These are phyloP conservation scores for Dothiorella sarmentorum DNA, from an alignment of 2,329 filamentous ascomycete species.

Conservation along the genomic window DNA sequence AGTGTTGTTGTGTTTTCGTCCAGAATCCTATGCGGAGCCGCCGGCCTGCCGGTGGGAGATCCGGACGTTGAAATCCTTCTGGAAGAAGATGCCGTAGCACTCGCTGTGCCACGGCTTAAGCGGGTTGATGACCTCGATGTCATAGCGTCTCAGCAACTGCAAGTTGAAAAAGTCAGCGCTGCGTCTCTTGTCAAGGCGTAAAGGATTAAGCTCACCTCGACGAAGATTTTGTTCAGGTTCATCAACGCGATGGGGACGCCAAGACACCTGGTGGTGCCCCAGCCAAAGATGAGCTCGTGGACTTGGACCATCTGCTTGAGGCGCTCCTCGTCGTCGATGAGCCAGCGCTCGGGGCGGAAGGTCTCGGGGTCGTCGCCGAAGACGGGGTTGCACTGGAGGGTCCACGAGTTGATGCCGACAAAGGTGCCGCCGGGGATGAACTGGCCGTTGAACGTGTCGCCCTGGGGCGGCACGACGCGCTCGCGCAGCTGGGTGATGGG, in stretches of 20 bases:
- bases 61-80: conserved; percentile 18
- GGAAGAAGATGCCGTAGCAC: conserved; percentile 19
- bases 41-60: conserved; percentile 15
- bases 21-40: background rate
- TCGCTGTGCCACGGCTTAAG: conserved; percentile 16
- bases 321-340: conserved; percentile 25
- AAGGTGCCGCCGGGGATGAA: conserved; percentile 37
- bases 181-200: conserved; percentile 7
- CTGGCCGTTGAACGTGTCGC: conserved; percentile 34
- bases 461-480: conserved; percentile 30
- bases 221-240: conserved; percentile 40
- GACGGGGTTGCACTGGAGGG: conserved; percentile 34
- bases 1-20: background rate
- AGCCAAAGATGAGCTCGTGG: conserved; percentile 38
- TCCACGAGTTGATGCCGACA: conserved; percentile 41
- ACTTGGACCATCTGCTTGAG: conserved; percentile 31
- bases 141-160: conserved; percentile 15
- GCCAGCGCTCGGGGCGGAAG: conserved; percentile 39
- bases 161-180: background rate
- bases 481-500: conserved; percentile 34
- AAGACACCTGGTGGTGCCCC: conserved; percentile 36
- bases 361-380: conserved; percentile 38
- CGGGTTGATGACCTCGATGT: conserved; percentile 4
- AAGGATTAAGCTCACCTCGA: conserved; percentile 34
- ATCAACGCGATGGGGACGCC: conserved; percentile 34